Evolutionary conservation across 2,329 filamentous ascomycete genomes (phyloP).

Genomic region (Incumbomyces delicatus): DNA sequence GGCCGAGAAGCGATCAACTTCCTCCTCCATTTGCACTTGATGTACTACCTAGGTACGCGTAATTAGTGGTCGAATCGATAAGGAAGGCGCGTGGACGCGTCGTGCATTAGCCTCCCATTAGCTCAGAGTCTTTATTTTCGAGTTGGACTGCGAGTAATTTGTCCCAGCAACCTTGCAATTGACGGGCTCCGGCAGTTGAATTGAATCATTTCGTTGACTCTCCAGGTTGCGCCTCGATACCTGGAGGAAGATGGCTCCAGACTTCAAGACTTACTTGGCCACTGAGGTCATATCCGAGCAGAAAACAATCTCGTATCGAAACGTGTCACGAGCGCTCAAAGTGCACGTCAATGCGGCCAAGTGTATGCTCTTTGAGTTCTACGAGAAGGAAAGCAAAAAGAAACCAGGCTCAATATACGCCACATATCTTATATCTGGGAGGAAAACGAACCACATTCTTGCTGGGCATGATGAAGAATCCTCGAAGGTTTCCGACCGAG

Average conservation of each 20-base stretch:
- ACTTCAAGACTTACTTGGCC: constrained; percentile 64
- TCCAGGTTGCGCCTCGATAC: too few relatives aligned
- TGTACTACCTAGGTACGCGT: too few relatives aligned
- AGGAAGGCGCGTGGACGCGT: too few relatives aligned
- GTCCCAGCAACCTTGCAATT: too few relatives aligned
- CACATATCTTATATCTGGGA: constrained; percentile 80
- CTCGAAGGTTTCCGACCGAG: constrained; percentile 50
- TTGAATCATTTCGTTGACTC: too few relatives aligned
- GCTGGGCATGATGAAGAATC: constrained; percentile 8
- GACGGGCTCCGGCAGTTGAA: too few relatives aligned
- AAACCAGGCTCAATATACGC: constrained; percentile 69
- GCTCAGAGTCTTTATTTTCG: too few relatives aligned
- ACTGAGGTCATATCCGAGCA: constrained; percentile 67
- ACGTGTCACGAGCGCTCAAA: constrained; percentile 70
- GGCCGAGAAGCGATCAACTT: too few relatives aligned
- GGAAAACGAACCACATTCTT: constrained; percentile 36
- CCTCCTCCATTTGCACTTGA: too few relatives aligned
- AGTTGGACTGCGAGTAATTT: too few relatives aligned
- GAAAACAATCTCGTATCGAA: constrained; percentile 67
- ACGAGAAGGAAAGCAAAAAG: constrained; percentile 65
- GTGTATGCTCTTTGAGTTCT: constrained; percentile 81
- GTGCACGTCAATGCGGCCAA: constrained; percentile 83
- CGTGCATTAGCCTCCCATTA: too few relatives aligned
- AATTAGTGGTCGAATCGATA: too few relatives aligned
- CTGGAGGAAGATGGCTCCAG: constrained; percentile 30